phyloP scores from a whole-genome alignment of 2,329 filamentous ascomycete species.

The Ophiostoma montium region DNA sequence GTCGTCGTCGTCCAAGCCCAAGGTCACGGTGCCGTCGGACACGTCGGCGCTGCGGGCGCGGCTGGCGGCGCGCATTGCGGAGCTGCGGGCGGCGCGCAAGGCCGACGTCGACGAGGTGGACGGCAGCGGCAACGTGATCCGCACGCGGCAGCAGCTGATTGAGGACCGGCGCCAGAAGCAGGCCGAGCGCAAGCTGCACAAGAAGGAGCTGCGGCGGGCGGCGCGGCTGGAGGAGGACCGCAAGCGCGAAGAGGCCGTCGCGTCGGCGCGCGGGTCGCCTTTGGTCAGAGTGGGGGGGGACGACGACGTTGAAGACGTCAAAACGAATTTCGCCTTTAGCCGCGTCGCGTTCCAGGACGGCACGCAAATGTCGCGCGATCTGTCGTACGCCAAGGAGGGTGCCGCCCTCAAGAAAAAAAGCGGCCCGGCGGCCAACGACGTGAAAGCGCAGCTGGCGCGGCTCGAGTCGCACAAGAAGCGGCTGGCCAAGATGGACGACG shows the following conservation, averaged over 20 bases:
- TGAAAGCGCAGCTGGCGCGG: slow-evolving; percentile 72
- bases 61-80: slow-evolving; percentile 69
- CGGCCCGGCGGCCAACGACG: slow-evolving; percentile 56
- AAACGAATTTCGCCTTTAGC: slow-evolving; percentile 73
- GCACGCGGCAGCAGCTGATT: slow-evolving; percentile 81
- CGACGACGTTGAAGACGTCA: slow-evolving; percentile 25
- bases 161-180: slow-evolving; percentile 81
- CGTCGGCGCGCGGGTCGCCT: slow-evolving; percentile 46
- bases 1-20: background rate
- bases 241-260: slow-evolving; percentile 47
- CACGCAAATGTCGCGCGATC: slow-evolving; percentile 58
- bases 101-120: slow-evolving; percentile 39
- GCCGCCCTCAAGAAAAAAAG: slow-evolving; percentile 52
- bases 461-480: slow-evolving; percentile 77
- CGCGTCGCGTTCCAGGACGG: slow-evolving; percentile 86
- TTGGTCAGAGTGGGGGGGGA: slow-evolving; percentile 23
- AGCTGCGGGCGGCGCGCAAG: slow-evolving; percentile 71
- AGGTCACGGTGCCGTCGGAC: slow-evolving; percentile 37
- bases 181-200: slow-evolving; percentile 71
- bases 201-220: slow-evolving; percentile 67
- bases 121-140: slow-evolving; percentile 67
- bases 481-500: slow-evolving; percentile 57
- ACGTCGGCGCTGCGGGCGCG: slow-evolving; percentile 64
- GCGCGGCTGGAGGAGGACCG: slow-evolving; percentile 68
- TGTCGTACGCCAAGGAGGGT: slow-evolving; percentile 40